Percentiles rank a stretch among this genome's conserved stretches.
Conservation (phyloP, 805 yeast genomes). For the Starmera pachycereana region DNA sequence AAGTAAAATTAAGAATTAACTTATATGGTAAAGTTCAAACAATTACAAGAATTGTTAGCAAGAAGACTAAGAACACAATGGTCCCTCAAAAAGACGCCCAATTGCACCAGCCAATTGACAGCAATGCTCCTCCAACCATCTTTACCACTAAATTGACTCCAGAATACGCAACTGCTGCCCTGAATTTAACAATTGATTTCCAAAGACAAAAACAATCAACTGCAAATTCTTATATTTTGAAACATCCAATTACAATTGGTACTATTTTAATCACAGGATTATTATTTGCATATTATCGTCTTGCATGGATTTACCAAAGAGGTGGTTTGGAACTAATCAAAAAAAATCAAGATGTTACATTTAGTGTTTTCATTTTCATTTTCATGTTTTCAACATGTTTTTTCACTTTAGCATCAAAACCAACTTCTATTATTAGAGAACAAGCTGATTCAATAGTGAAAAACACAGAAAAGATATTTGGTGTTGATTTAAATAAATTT, state of each 20-base stretch:
- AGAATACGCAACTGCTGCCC: slow-evolving; percentile 45
- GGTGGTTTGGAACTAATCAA: slow-evolving; percentile 10
- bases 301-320: slow-evolving; percentile 6
- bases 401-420: slow-evolving; percentile 27
- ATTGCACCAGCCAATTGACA: slow-evolving; percentile 45
- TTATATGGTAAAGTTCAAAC: too few species aligned
- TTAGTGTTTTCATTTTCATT: slow-evolving; percentile 27
- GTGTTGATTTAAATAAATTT: slow-evolving; percentile 39
- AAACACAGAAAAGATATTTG: slow-evolving; percentile 32
- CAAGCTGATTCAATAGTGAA: slow-evolving; percentile 28
- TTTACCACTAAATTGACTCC: slow-evolving; percentile 41
- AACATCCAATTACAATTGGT: slow-evolving; percentile 30
- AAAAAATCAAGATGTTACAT: slow-evolving; percentile 10
- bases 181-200: slow-evolving; percentile 55
- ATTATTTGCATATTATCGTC: slow-evolving; percentile 6
- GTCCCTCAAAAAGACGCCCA: slow-evolving; percentile 39
- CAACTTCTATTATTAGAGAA: slow-evolving; percentile 38
- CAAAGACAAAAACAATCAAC: slow-evolving; percentile 16
- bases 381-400: slow-evolving; percentile 28
- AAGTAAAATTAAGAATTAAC: too few species aligned
- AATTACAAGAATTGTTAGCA: too few species aligned
- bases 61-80: too few species aligned
- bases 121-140: slow-evolving; percentile 41
- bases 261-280: slow-evolving; percentile 5
- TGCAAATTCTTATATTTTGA: slow-evolving; percentile 29